Conservation (phyloP, 179 eudicot species). For the Gypsophila paniculata region DNA sequence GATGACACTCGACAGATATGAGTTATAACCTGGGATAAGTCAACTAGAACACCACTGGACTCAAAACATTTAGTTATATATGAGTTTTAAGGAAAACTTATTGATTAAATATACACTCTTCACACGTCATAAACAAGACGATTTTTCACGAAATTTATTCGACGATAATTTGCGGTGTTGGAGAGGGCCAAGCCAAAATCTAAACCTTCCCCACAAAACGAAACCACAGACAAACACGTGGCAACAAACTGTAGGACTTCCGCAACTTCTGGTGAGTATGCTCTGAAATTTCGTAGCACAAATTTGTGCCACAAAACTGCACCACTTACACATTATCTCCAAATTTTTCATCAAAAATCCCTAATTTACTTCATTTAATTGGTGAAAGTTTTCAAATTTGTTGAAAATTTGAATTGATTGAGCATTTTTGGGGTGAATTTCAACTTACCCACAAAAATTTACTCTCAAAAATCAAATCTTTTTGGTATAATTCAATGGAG, state of each 20-base stretch:
- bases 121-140: too few species aligned
- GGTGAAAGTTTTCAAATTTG: conserved; percentile 6
- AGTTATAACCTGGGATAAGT: too few species aligned
- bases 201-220: too few species aligned
- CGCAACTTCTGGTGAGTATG: conserved; percentile 1
- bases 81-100: too few species aligned
- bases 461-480: conserved; percentile 12
- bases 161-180: too few species aligned
- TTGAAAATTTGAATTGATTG: conserved; percentile 4
- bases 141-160: too few species aligned
- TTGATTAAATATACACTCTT: too few species aligned
- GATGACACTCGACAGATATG: too few species aligned
- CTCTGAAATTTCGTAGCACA: neutral
- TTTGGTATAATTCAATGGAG: conserved; percentile 19
- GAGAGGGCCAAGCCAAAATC: too few species aligned
- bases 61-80: too few species aligned
- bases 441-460: neutral
- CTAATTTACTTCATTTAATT: neutral
- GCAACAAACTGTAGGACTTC: conserved; percentile 18
- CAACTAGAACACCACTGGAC: too few species aligned
- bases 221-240: conserved; percentile 19
- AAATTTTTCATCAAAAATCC: too few species aligned
- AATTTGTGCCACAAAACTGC: conserved; percentile 26
- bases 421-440: conserved; percentile 10
- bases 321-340: conserved; percentile 13